These are phyloP conservation scores for Fagopyrum homotropicum DNA, from an alignment of 148 eudicot genomes.

Conservation along the genomic window DNA sequence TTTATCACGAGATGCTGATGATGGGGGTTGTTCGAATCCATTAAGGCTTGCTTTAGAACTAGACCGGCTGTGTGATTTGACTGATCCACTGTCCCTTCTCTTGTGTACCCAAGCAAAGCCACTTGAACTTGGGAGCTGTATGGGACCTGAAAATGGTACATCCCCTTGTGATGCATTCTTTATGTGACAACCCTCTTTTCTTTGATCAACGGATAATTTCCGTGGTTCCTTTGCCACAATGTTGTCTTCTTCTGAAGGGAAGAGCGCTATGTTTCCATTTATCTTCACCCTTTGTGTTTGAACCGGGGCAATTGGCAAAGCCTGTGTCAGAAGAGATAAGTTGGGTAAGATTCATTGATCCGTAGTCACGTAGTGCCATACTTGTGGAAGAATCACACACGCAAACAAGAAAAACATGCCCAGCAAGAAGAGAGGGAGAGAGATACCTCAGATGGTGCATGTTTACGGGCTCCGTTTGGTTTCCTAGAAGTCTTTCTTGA, in stretches of 20 bases:
- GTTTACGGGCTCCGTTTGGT: conserved; percentile 37
- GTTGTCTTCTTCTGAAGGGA: conserved; percentile 44
- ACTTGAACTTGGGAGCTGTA: conserved; percentile 85
- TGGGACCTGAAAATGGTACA: conserved; percentile 65
- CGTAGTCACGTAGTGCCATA: background rate
- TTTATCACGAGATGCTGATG: conserved; percentile 30
- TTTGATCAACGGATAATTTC: conserved; percentile 33
- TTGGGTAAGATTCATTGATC: background rate
- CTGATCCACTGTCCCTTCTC: conserved; percentile 51
- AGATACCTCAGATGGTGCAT: conserved; percentile 65
- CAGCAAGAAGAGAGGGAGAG: conserved; percentile 9
- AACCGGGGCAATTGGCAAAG: conserved; percentile 24
- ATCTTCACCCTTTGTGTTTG: conserved; percentile 44
- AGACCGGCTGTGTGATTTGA: conserved; percentile 70
- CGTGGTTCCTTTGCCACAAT: conserved; percentile 36
- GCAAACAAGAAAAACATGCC: background rate
- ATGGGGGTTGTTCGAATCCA: conserved; percentile 44
- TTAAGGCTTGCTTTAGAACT: conserved; percentile 71
- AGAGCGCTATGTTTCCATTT: conserved; percentile 35
- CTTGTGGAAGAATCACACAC: background rate
- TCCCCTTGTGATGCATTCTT: conserved; percentile 83
- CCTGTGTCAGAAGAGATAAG: conserved; percentile 30
- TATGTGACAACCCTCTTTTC: conserved; percentile 43
- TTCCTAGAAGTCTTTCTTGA: conserved; percentile 43
- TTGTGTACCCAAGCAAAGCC: conserved; percentile 97